Evolutionary conservation across 23 red algal species (phyloP), one percentile per base, ranked within the genome.

Genomic region (Gracilaria gracilis): DNA sequence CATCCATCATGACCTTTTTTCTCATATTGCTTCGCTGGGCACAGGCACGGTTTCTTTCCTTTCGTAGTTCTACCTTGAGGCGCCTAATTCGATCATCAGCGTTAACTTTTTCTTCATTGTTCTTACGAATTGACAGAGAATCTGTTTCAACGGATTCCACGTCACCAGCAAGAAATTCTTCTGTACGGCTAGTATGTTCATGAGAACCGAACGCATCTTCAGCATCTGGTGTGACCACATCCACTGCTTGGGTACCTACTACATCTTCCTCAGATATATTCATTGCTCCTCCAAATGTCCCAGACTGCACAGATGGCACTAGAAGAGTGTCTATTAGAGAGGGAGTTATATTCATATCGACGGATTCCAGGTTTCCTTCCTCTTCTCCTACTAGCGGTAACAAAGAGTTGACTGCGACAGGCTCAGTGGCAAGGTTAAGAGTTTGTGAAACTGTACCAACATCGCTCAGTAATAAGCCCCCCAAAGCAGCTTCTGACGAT

Each of bases 11-110:
- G 2, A 61, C 81, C 35, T 85, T 85, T 15, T 65, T 69, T n/a
- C 38, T 42, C 81, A 85, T 85, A 40, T 85, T 85, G 12, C 59
- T 69, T 69, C 81, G 55, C 33, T 85, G 81, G 71, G 81, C 81
- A 70, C 57, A 70, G 16, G 65, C 59, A 15, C 81, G 46, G 57
- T 85, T 85, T 34, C 39, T 29, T 50, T 85, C 81, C 5, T 61
- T 55, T 85, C 81, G 19, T 12, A 50, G 81, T 70, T 85, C 40
- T 34, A 61, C 61, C 42, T 85, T 85, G 17, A 62, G 61, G 33
- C 29, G 81, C 25, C 27, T 65, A 69, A 69, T 55, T 55, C 50
- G 72, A 28, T 51, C 20, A 46, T 77, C 46, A 11, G 12, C 39
- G 23, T 7, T 25, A 9, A 42, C 29, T 25, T 46, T 28, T 28